Evolutionary conservation across 805 yeast genomes (phyloP), one percentile per base, ranked within the genome.

Genomic region (Ogataea paradorogensis): DNA sequence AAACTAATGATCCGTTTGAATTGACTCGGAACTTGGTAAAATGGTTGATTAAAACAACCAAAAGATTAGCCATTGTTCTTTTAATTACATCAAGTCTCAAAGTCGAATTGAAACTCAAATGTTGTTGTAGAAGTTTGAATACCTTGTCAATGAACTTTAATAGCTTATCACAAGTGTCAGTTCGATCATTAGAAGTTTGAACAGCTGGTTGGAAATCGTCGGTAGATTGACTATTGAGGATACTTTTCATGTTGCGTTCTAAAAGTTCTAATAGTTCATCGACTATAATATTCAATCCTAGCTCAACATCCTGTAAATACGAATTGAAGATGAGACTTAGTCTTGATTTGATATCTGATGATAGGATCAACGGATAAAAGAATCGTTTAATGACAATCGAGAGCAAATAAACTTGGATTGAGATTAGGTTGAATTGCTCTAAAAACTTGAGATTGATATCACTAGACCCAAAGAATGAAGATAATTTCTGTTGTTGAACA

Each of bases 1-100:
- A 74, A 10, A 84, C 77, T 45, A 82, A 71, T 22, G 95, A 96
- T 38, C 97, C 98, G 6, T 80, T 76, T 1, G 88, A 79, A 51
- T 78, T 84, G 47, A 90, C 86, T 28, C 76, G 78, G 57, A 78
- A 85, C 53, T 80, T 84, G 45, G 80, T 80, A 59, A 82, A 82
- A 57, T 90, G 96, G 20, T 71, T 75, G 50, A 87, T 66, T 33
- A 91, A 63, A 30, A 76, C 67, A 20, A 70, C 70, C 50, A 83
- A 71, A 27, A 61, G 47, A 13, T 38, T 40, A n/a, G 47, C 42
- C 9, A 58, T 38, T 3, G 55, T 40, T 28, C 54, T 48, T 9
- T 41, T 48, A 27, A 57, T 44, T 13, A 58, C 33, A 15, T 52
- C 54, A 13, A 46, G 28, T 27, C 51, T 58, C 23, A 60, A 34